Conservation (phyloP, 2,329 filamentous ascomycete species). For the Ascochyta clinopodiicola region DNA sequence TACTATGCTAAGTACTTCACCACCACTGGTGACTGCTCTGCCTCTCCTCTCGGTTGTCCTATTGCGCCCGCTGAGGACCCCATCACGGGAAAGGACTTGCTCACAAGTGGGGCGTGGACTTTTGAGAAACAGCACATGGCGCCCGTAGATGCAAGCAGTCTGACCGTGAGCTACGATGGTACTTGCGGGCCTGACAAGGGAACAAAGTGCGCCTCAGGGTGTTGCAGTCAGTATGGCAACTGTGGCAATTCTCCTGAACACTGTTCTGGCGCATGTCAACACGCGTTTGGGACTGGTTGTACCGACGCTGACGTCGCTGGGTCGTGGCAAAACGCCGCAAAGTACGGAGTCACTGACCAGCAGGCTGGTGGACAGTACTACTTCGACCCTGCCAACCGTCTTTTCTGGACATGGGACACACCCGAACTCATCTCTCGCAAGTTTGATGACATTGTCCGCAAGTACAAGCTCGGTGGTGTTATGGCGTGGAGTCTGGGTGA, state of each 20-base stretch:
- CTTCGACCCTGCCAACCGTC: constrained; percentile 63
- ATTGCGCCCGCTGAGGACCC: constrained; percentile 66
- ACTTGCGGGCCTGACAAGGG: constrained; percentile 40
- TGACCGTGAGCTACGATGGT: constrained; percentile 33
- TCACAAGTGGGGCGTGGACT: constrained; percentile 65
- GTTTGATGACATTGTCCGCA: constrained; percentile 64
- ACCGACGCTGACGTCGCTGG: constrained; percentile 57
- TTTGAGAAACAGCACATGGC: constrained; percentile 41
- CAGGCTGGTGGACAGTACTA: constrained; percentile 70
- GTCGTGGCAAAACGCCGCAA: constrained; percentile 65
- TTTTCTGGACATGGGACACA: constrained; percentile 80
- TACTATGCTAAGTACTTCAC: constrained; percentile 75
- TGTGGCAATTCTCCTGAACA: constrained; percentile 38
- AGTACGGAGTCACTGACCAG: constrained; percentile 63
- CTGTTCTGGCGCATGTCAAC: constrained; percentile 43
- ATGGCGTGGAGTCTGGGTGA: constrained; percentile 80
- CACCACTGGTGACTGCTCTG: constrained; percentile 54
- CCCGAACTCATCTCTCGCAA: constrained; percentile 66
- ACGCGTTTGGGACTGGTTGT: constrained; percentile 51
- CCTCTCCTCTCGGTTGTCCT: constrained; percentile 63
- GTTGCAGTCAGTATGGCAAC: constrained; percentile 44
- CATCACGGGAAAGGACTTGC: constrained; percentile 65
- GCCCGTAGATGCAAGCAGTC: constrained; percentile 20
- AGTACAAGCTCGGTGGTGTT: constrained; percentile 68
- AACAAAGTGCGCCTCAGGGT: constrained; percentile 35